Percentiles rank a stretch among this genome's conserved stretches.
Evolutionary conservation across 768 basidiomycete species (phyloP).

Genomic region (Cyathus striatus): DNA sequence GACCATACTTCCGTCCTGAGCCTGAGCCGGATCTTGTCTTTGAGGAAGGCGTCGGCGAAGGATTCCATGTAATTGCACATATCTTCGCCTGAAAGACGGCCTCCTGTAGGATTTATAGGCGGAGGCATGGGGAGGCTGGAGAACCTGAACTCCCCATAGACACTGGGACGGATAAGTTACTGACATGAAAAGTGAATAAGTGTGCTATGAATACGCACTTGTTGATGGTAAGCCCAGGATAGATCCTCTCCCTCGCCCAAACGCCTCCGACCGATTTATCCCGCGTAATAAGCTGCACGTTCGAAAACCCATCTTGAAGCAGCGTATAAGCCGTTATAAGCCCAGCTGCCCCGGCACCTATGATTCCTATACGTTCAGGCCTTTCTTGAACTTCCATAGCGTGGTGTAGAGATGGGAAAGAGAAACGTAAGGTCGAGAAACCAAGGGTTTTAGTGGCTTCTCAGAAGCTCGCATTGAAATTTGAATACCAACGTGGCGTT

Average conservation of each 20-base stretch:
- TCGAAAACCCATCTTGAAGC: constrained; percentile 49
- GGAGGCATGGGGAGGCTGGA: constrained; percentile 50
- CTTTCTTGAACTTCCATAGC: too few species aligned
- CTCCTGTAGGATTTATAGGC: constrained; percentile 30
- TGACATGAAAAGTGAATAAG: background rate
- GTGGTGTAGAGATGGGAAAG: too few species aligned
- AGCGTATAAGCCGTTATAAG: constrained; percentile 55
- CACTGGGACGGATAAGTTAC: constrained; percentile 28
- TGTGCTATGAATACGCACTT: constrained; percentile 36
- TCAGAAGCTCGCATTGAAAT: too few species aligned
- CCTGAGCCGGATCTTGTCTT: constrained; percentile 29
- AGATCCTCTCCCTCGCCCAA: constrained; percentile 52
- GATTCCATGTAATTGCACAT: constrained; percentile 54
- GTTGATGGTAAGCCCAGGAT: constrained; percentile 53
- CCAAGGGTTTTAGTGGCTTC: too few species aligned
- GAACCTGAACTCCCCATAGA: constrained; percentile 60
- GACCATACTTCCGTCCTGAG: constrained; percentile 44
- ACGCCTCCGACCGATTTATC: constrained; percentile 54
- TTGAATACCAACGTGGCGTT: too few species aligned
- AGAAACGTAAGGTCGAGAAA: too few species aligned
- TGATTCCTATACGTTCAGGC: constrained; percentile 39
- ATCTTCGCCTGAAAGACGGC: constrained; percentile 48
- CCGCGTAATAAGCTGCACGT: constrained; percentile 51
- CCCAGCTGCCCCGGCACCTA: constrained; percentile 58
- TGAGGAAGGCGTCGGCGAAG: constrained; percentile 43